phyloP scores from a whole-genome alignment of 345 rosid species.

The Rhodomyrtus tomentosa region DNA sequence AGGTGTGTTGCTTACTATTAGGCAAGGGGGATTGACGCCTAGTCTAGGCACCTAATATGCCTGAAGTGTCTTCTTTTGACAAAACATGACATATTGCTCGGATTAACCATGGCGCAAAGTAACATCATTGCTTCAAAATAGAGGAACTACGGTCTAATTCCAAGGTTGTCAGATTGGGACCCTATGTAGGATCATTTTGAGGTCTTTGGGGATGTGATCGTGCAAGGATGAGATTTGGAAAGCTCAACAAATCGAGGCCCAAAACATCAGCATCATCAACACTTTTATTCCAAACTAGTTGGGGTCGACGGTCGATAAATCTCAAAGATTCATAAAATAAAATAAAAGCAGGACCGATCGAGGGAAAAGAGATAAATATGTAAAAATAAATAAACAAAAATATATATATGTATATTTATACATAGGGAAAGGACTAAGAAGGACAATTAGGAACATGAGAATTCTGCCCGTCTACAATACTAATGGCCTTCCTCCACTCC shows the following conservation, averaged over 20 bases:
- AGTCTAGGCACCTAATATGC: neutral
- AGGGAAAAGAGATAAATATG: too few relatives aligned
- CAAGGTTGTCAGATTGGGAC: neutral
- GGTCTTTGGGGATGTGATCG: neutral
- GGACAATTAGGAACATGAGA: too few relatives aligned
- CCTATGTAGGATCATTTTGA: neutral
- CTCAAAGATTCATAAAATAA: too few relatives aligned
- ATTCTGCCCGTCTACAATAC: too few relatives aligned
- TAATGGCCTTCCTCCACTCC: too few relatives aligned
- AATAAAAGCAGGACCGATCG: too few relatives aligned
- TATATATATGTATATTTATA: too few relatives aligned
- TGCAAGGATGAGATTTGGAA: neutral
- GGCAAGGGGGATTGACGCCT: neutral
- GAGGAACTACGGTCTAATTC: neutral
- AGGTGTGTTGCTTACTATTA: neutral
- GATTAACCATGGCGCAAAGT: neutral
- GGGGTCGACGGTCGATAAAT: too few relatives aligned
- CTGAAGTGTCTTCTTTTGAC: neutral
- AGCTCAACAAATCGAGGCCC: neutral
- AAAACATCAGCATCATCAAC: too few relatives aligned
- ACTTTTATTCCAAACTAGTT: too few relatives aligned
- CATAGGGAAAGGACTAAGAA: too few relatives aligned
- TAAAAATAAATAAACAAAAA: too few relatives aligned
- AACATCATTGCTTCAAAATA: neutral
- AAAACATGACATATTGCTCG: neutral